Conservation (phyloP, 495 filamentous ascomycete genomes). For the Apodospora peruviana region DNA sequence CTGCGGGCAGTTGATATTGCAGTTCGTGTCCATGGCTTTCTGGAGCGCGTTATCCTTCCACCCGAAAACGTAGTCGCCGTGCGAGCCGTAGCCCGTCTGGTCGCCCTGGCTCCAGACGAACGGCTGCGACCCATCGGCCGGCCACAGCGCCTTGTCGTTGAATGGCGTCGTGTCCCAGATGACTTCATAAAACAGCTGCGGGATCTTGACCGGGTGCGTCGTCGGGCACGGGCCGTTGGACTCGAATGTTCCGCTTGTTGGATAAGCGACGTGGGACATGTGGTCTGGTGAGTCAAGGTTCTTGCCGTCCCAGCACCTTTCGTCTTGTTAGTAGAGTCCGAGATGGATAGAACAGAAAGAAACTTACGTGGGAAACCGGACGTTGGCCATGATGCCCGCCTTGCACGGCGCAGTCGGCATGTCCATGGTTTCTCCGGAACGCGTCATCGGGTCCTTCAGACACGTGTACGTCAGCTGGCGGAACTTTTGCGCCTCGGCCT, state of each 20-base stretch:
- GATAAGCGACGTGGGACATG: conserved; percentile 31
- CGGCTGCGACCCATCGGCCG: conserved; percentile 35
- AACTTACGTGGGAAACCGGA: conserved; percentile 29
- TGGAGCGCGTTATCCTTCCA: conserved; percentile 34
- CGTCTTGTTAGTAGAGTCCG: not conserved
- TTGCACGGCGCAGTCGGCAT: conserved; percentile 30
- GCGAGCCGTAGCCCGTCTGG: conserved; percentile 30
- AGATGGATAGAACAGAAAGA: not conserved
- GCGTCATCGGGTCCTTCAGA: conserved; percentile 25
- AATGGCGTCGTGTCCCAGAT: conserved; percentile 35
- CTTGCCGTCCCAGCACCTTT: conserved; percentile 19
- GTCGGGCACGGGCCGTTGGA: conserved; percentile 22
- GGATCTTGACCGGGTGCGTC: conserved; percentile 26
- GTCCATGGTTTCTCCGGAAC: conserved; percentile 26
- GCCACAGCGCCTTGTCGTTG: conserved; percentile 34
- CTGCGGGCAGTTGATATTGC: conserved; percentile 31
- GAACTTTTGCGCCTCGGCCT: conserved; percentile 27
- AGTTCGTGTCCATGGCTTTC: conserved; percentile 34
- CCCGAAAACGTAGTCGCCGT: conserved; percentile 39
- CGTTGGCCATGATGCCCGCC: conserved; percentile 36
- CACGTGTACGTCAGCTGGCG: conserved; percentile 38
- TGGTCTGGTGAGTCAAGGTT: conserved; percentile 28
- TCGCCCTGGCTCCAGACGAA: conserved; percentile 41
- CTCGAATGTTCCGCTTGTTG: conserved; percentile 28
- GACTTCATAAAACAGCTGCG: conserved; percentile 36